These are phyloP conservation scores for Ophiocordyceps camponoti-saundersi DNA, from an alignment of 2,329 filamentous ascomycete genomes.

Conservation along the genomic window DNA sequence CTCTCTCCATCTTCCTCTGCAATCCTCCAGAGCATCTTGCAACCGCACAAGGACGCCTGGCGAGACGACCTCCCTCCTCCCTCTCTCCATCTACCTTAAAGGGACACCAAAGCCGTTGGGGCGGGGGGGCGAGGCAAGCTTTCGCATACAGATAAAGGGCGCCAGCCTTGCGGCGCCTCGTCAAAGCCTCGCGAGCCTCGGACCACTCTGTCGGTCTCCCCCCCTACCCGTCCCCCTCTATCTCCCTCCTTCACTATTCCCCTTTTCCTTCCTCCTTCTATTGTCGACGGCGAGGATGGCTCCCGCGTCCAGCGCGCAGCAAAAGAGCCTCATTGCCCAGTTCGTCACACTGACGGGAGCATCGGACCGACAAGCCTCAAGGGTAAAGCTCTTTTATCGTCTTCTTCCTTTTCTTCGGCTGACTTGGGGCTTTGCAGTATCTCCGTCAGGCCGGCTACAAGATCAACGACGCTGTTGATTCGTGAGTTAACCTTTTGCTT, in stretches of 20 bases:
- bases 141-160: neutral
- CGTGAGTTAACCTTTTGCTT: slow-evolving; percentile 29
- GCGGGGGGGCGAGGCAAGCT: neutral
- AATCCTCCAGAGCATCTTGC: too few species aligned
- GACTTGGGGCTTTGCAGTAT: slow-evolving; percentile 17
- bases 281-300: slow-evolving; percentile 15
- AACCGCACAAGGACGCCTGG: too few species aligned
- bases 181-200: too few species aligned
- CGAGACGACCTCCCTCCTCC: too few species aligned
- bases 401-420: neutral
- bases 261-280: neutral
- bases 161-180: neutral
- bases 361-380: slow-evolving; percentile 23
- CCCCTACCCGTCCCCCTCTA: too few species aligned
- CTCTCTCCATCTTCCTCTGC: too few species aligned
- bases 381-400: slow-evolving; percentile 18
- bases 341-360: slow-evolving; percentile 26
- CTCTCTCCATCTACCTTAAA: too few species aligned
- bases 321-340: slow-evolving; percentile 22
- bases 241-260: neutral
- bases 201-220: too few species aligned
- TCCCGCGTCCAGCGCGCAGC: slow-evolving; percentile 17
- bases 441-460: slow-evolving; percentile 31
- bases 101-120: neutral
- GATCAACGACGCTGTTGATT: slow-evolving; percentile 35